Evolutionary conservation across 345 rosid genomes (phyloP), one percentile per base, ranked within the genome.

Genomic region (Eucalyptus regnans): DNA sequence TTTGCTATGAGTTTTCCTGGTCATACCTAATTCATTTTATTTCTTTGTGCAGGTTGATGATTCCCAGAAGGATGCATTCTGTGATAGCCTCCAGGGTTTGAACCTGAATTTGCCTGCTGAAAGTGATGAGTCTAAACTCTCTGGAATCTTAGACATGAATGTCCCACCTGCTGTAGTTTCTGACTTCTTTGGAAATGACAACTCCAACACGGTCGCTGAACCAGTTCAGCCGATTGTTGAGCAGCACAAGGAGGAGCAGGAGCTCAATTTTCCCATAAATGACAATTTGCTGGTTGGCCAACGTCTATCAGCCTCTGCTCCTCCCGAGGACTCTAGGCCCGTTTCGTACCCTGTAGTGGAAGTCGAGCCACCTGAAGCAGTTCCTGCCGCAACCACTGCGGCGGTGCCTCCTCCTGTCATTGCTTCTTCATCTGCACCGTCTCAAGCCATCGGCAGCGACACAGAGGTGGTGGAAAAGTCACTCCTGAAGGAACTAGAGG

Each of bases 401-500:
- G 41, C 88, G 5, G 89, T 86, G 22, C 92, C 83, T 14, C 56
- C 84, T 25, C 11, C 52, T 43, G 88, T 46, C 41, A 27, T 37
- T 15, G 66, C 88, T 22, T 87, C 90, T 46, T 46, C 89, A 6
- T 84, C 90, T 48, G 50, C 90, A 22, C 89, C 89, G 9, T 92
- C 86, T 22, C 71, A 46, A 71, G n/a, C n/a, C 3, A 15, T 27
- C 37, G 52, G 51, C 64, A 27, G 51, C 9, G 86, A n/a, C 12
- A 41, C 15, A n/a, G 87, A 79, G 64, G 52, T 64, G 11, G 86
- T 81, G 54, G 91, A 50, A 50, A 80, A 76, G 88, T 80, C 88
- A 10, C 96, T 97, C 60, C 97, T 97, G 25, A 96, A 92, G 93
- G 99, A 97, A 89, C 97, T 97, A 2, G 97, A 95, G 90, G 96